These are phyloP conservation scores for Suillus cothurnatus DNA, from an alignment of 768 basidiomycete species.

Conservation along the genomic window DNA sequence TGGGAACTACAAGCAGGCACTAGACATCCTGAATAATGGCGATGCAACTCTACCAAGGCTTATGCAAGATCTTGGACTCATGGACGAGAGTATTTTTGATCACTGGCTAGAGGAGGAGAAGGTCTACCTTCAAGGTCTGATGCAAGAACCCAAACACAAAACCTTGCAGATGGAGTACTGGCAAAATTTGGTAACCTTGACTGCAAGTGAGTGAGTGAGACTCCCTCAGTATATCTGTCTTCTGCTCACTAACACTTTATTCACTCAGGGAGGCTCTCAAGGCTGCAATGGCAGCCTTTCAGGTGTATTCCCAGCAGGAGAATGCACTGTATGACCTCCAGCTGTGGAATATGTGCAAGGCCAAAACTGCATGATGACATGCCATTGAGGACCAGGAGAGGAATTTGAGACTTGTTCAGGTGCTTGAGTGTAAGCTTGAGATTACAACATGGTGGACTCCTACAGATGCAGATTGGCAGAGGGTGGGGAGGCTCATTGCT, in stretches of 20 bases:
- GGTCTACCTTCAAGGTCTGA: no score
- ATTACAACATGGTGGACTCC: not conserved
- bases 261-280: no score
- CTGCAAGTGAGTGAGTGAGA: no score
- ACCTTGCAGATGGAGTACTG: no score
- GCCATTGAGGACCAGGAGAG: not conserved
- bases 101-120: not conserved
- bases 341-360: no score
- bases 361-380: not conserved
- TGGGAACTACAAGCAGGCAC: not conserved
- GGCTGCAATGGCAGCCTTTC: no score
- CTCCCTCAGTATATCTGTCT: no score
- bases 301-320: no score
- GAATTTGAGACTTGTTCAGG: not conserved
- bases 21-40: not conserved
- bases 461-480: not conserved
- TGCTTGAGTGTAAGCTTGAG: not conserved
- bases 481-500: not conserved
- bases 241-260: no score
- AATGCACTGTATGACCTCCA: no score
- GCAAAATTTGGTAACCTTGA: no score
- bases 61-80: not conserved
- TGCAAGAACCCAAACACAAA: no score
- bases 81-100: not conserved
- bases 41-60: not conserved